phyloP scores from a whole-genome alignment of 345 rosid species.

The thale cress (Arabidopsis thaliana) region DNA sequence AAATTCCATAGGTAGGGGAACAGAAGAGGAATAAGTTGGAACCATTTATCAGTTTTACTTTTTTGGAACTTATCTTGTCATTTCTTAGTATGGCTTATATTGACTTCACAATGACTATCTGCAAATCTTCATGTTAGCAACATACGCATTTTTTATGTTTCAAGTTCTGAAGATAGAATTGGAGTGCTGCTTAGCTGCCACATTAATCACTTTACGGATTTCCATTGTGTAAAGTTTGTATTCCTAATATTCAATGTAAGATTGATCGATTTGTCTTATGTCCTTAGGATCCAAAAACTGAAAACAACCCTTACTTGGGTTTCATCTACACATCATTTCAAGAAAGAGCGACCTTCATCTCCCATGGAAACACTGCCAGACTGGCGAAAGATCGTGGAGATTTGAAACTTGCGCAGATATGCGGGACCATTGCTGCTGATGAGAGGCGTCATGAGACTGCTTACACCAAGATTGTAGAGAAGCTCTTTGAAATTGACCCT shows the following conservation, averaged over 20 bases:
- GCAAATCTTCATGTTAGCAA: background rate
- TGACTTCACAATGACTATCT: background rate
- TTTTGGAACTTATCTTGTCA: conserved; percentile 7
- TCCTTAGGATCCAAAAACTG: conserved; percentile 72
- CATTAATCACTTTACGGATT: background rate
- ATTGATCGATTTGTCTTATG: conserved; percentile 6
- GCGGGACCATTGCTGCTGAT: conserved; percentile 73
- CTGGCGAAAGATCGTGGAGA: conserved; percentile 67
- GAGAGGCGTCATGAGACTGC: conserved; percentile 80
- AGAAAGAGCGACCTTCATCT: conserved; percentile 78
- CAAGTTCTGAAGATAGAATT: conserved; percentile 1
- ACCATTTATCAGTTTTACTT: background rate
- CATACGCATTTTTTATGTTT: conserved; percentile 4
- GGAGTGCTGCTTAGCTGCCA: conserved; percentile 2
- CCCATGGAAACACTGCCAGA: conserved; percentile 81
- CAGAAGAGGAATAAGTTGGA: background rate
- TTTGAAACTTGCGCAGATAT: conserved; percentile 66
- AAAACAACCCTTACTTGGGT: conserved; percentile 76
- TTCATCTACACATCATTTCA: conserved; percentile 81
- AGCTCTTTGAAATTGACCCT: conserved; percentile 68
- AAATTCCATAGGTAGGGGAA: background rate
- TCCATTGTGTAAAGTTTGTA: background rate
- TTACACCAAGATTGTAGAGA: conserved; percentile 71
- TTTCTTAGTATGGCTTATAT: background rate
- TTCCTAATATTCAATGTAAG: background rate